A percentile compares a stretch with the other conserved stretches of the same genome.
Evolutionary conservation across 2,329 filamentous ascomycete species (phyloP).

Genomic region (Fusarium illudens): DNA sequence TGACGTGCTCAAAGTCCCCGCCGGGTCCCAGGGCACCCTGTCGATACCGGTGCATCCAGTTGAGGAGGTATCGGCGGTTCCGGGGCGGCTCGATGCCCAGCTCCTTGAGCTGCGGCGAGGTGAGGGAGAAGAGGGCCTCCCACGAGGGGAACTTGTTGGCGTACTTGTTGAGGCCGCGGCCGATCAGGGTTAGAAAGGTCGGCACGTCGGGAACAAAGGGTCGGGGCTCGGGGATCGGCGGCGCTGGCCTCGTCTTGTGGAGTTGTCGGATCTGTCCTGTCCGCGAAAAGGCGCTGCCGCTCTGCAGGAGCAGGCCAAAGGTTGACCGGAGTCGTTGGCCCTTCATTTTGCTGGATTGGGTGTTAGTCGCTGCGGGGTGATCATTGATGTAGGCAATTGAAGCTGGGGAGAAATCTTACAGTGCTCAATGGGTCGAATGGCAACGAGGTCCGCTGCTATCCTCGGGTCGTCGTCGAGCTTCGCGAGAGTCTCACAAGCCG

Average conservation of each 20-base stretch:
- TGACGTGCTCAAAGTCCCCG: conserved; percentile 80
- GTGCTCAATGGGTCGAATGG: conserved; percentile 34
- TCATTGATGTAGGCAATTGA: accelerated
- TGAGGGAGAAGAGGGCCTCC: conserved; percentile 87
- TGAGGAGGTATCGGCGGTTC: conserved; percentile 81
- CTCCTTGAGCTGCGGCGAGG: conserved; percentile 79
- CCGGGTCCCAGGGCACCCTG: conserved; percentile 81
- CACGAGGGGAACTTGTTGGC: conserved; percentile 87
- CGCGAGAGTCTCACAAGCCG: conserved; percentile 24
- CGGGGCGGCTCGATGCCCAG: conserved; percentile 88
- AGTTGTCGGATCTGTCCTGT: conserved; percentile 54
- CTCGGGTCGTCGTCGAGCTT: conserved; percentile 29
- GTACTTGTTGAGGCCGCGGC: conserved; percentile 84
- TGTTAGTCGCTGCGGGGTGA: conserved; percentile 8
- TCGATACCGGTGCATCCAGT: conserved; percentile 87
- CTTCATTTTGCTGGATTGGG: conserved; percentile 43
- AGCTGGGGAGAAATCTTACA: conserved; percentile 14
- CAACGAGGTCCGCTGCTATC: conserved; percentile 30
- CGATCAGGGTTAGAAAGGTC: conserved; percentile 91
- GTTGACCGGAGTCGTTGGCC: conserved; percentile 45
- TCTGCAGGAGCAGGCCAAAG: conserved; percentile 45
- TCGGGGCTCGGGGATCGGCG: conserved; percentile 71
- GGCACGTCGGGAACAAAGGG: conserved; percentile 85
- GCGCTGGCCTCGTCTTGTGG: conserved; percentile 52
- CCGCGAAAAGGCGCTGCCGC: conserved; percentile 43